Evolutionary conservation across 2,329 filamentous ascomycete genomes (phyloP), one percentile per base, ranked within the genome.

Genomic region (Escovopsis sp.): DNA sequence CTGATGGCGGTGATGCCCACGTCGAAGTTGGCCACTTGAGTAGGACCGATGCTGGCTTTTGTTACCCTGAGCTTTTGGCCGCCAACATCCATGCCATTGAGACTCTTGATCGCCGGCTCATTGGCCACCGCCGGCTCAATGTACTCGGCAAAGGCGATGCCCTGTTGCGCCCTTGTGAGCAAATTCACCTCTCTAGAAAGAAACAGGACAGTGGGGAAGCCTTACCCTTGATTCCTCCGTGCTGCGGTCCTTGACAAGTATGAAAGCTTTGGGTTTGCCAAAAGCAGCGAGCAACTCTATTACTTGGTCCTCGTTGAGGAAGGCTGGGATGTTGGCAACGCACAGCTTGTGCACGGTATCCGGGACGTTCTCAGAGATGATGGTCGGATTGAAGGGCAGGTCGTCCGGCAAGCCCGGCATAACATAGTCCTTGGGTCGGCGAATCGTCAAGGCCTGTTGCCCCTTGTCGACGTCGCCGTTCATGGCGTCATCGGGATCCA

Each of bases 1-100:
- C 87, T 93, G 77, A 98, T 96, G 43, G 90, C 90, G 47, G 90
- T 92, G 42, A 98, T 88, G 37, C 88, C 85, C 70, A 94, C 92
- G 51, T 98, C 90, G 28, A 93, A 72, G 43, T 86, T 86, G 32
- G 83, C 70, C 16, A 86, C 86, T 56, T 98, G 90, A n/a, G 86
- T 88, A 41, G 85, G 79, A 46, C 90, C 90, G 44, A 94, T 82
- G 56, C 87, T 93, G 21, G 90, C 92, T 51, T 87, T 84, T 45
- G 74, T 68, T 26, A 94, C 86, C 61, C 80, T 88, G 37, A 98
- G 70, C 48, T 79, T 75, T 48, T 80, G 79, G 42, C 93, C 87
- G 28, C 84, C 87, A 12, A 98, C 74, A 44, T 90, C 83, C 79
- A 98, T 94, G 25, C 81, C 83, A 49, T 96, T 88, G 21, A 98